Evolutionary conservation across 1,139 yeast genomes (phyloP), one percentile per base, ranked within the genome.

Genomic region (Debaryomycetaceae sp.): DNA sequence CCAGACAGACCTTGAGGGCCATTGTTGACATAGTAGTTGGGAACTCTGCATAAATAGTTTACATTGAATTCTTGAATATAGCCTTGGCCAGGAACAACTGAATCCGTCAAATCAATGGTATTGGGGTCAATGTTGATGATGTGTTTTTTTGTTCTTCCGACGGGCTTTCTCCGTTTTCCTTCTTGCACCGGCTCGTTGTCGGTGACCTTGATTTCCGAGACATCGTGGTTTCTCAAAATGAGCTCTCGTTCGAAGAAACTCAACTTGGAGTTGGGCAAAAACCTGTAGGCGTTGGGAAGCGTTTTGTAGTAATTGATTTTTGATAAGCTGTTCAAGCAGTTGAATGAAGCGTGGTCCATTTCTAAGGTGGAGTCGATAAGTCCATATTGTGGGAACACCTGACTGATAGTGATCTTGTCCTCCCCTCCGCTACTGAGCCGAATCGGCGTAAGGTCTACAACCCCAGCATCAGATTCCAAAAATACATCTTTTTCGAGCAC

Each of bases 71-170:
- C 78, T 37, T 69, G 77, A 37, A 74, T 67, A 41, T 55, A 69
- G 0, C 79, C 79, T 53, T 72, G 76, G 1, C 79, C 79, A 1
- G 78, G 78, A 8, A 73, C 59, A 2, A 72, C 63, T 5, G 70
- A 66, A 42, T 74, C 78, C 5, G 63, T 51, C 48, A 73, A 65
- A 48, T 74, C 78, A 14, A 70, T 49, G 14, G 59, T 51, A 51
- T 74, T 72, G 3, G 76, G 75, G 52, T 74, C 78, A 22, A 68
- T 57, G 43, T 60, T 65, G 8, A 63, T 58, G 39, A 63, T 61
- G 44, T 61, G 58, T 48, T 68, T 71, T 48, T 63, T 66, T 3
- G 63, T 52, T 44, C 66, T 68, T 5, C 67, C 67, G 37, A 67
- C 46, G 2, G 68, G 65, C 44, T 63, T 68, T 36, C 66, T 54